Evolutionary conservation across 116 monocot genomes (phyloP).

Genomic region (Posidonia oceanica): DNA sequence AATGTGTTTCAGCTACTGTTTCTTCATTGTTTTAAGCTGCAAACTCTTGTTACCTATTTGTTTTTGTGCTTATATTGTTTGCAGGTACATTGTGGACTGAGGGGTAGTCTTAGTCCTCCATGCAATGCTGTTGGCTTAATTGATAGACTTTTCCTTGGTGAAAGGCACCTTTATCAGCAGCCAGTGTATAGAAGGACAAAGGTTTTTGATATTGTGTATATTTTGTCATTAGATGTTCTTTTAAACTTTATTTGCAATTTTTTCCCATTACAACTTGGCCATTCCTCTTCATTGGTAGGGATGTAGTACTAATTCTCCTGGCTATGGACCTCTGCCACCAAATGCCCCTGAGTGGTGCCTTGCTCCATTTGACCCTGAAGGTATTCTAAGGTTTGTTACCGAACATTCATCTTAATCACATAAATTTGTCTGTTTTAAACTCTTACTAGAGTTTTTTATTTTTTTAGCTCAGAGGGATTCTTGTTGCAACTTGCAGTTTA

Average conservation of each 20-base stretch:
- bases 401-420: too few relatives aligned
- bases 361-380: constrained; percentile 88
- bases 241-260: too few relatives aligned
- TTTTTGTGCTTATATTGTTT: not conserved
- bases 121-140: constrained; percentile 83
- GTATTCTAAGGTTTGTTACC: constrained; percentile 51
- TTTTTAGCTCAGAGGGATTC: not conserved
- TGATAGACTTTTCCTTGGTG: constrained; percentile 53
- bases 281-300: constrained; percentile 17
- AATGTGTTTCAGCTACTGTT: too few relatives aligned
- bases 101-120: constrained; percentile 41
- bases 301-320: constrained; percentile 59
- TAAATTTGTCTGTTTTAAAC: not conserved
- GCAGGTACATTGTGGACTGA: constrained; percentile 56
- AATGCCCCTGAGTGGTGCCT: constrained; percentile 73
- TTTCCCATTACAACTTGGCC: too few relatives aligned
- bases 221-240: too few relatives aligned
- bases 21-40: too few relatives aligned
- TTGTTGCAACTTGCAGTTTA: too few relatives aligned
- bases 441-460: not conserved
- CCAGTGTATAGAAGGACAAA: constrained; percentile 64
- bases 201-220: constrained; percentile 17
- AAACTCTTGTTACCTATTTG: not conserved
- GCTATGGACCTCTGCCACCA: constrained; percentile 39
- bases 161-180: constrained; percentile 55